phyloP scores from a whole-genome alignment of 1,284 basidiomycete genomes.

The Pseudozyma thailandica region DNA sequence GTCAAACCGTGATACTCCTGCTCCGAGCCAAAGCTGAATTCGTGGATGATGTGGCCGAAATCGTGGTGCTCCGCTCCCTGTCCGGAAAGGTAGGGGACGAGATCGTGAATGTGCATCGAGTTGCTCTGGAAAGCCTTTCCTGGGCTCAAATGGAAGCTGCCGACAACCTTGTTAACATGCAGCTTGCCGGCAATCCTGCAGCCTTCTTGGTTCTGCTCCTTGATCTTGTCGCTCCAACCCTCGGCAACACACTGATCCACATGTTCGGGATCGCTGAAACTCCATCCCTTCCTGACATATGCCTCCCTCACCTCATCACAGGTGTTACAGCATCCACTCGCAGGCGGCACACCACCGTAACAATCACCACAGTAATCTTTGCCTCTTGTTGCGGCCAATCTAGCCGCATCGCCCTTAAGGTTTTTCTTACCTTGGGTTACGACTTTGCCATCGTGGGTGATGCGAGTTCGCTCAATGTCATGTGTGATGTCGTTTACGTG shows the following conservation, averaged over 20 bases:
- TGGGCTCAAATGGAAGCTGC: constrained; percentile 72
- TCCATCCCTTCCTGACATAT: constrained; percentile 93
- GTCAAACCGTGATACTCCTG: constrained; percentile 50
- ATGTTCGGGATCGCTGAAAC: constrained; percentile 86
- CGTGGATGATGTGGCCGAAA: constrained; percentile 89
- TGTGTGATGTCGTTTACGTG: constrained; percentile 78
- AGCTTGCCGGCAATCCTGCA: constrained; percentile 92
- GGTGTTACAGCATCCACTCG: constrained; percentile 84
- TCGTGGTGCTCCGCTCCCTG: constrained; percentile 71
- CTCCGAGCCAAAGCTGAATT: constrained; percentile 75
- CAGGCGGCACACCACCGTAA: constrained; percentile 87
- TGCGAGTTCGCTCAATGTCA: constrained; percentile 85
- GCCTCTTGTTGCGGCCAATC: constrained; percentile 46
- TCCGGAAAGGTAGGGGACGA: constrained; percentile 86
- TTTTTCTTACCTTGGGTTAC: constrained; percentile 44
- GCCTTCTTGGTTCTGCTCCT: constrained; percentile 90
- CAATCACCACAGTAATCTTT: constrained; percentile 78
- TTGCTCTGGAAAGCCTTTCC: constrained; percentile 93
- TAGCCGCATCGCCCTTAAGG: constrained; percentile 61
- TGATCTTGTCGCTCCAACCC: constrained; percentile 93
- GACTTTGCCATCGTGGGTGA: constrained; percentile 74
- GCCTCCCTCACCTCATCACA: constrained; percentile 94
- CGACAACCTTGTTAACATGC: constrained; percentile 90
- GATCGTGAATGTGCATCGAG: constrained; percentile 84
- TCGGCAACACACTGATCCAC: constrained; percentile 92